Evolutionary conservation across 2,329 filamentous ascomycete species (phyloP).

Genomic region (Fusarium brachygibbosum): DNA sequence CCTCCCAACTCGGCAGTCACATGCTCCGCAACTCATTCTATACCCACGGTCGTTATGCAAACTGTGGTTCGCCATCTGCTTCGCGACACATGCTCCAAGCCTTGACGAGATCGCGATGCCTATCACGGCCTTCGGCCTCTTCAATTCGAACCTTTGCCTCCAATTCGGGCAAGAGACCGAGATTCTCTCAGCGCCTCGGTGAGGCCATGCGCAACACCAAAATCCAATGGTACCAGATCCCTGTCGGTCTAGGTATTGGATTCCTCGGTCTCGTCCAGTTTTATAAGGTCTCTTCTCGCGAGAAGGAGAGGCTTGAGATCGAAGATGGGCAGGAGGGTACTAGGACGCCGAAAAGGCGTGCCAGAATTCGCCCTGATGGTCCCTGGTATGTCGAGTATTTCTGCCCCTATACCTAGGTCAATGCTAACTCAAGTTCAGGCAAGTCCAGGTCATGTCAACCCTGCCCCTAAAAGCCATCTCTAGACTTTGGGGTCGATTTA

Average conservation of each 20-base stretch:
- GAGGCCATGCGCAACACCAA: slow-evolving; percentile 65
- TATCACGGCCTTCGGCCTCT: slow-evolving; percentile 42
- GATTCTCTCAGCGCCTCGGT: slow-evolving; percentile 66
- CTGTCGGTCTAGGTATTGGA: slow-evolving; percentile 85
- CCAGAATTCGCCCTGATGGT: slow-evolving; percentile 81
- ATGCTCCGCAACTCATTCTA: slow-evolving; percentile 49
- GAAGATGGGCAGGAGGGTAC: slow-evolving; percentile 60
- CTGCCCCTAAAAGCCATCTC: slow-evolving; percentile 92
- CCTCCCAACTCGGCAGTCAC: slow-evolving; percentile 53
- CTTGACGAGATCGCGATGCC: slow-evolving; percentile 47
- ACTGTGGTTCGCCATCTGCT: slow-evolving; percentile 41
- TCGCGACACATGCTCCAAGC: slow-evolving; percentile 43
- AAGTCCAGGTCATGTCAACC: slow-evolving; percentile 94
- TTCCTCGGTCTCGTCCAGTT: slow-evolving; percentile 88
- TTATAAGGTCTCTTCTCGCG: slow-evolving; percentile 76
- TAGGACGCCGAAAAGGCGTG: slow-evolving; percentile 64
- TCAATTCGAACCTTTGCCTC: slow-evolving; percentile 53
- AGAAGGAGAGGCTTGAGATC: slow-evolving; percentile 65
- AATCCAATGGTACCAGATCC: slow-evolving; percentile 91
- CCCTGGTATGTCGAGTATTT: slow-evolving; percentile 72
- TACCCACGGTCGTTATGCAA: slow-evolving; percentile 50
- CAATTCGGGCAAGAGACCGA: slow-evolving; percentile 60
- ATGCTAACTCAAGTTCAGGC: slow-evolving; percentile 62
- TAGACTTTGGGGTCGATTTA: slow-evolving; percentile 90
- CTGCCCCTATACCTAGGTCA: slow-evolving; percentile 27